phyloP scores from a whole-genome alignment of 2,329 filamentous ascomycete species.

The Xylariaceae sp. region DNA sequence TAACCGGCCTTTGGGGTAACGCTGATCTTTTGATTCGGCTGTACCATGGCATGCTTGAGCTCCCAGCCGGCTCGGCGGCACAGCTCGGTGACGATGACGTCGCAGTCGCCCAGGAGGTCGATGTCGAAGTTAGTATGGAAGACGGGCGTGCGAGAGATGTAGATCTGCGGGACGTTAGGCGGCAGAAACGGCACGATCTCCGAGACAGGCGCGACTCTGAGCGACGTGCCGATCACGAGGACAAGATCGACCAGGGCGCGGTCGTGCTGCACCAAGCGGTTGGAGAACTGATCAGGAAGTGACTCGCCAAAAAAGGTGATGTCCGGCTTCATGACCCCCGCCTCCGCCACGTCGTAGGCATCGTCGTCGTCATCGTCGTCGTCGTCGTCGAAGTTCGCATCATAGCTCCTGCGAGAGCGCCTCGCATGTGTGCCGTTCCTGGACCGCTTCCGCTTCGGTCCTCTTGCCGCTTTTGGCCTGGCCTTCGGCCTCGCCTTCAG shows the following conservation, averaged over 20 bases:
- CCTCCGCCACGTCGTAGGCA: slow-evolving; percentile 58
- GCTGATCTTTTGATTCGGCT: slow-evolving; percentile 56
- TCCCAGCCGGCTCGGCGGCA: slow-evolving; percentile 77
- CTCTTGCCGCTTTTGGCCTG: slow-evolving; percentile 20
- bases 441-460: slow-evolving; percentile 47
- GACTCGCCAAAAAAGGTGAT: slow-evolving; percentile 97
- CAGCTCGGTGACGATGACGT: slow-evolving; percentile 81
- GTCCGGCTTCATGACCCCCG: slow-evolving; percentile 90
- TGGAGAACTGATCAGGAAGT: slow-evolving; percentile 76
- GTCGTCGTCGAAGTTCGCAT: slow-evolving; percentile 40
- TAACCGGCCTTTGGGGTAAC: slow-evolving; percentile 46
- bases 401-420: slow-evolving; percentile 31
- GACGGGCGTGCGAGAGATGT: slow-evolving; percentile 79
- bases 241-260: slow-evolving; percentile 77
- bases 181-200: slow-evolving; percentile 82
- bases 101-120: slow-evolving; percentile 91
- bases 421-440: slow-evolving; percentile 35
- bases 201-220: slow-evolving; percentile 92
- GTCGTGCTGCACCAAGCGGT: slow-evolving; percentile 75
- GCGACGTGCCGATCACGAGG: slow-evolving; percentile 89
- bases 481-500: slow-evolving; percentile 36
- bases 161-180: slow-evolving; percentile 78
- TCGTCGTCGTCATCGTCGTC: slow-evolving; percentile 46
- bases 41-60: slow-evolving; percentile 76
- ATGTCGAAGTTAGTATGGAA: slow-evolving; percentile 93